Base-by-base conservation (phyloP, 345 rosid genomes). In the Salix caprea region DNA sequence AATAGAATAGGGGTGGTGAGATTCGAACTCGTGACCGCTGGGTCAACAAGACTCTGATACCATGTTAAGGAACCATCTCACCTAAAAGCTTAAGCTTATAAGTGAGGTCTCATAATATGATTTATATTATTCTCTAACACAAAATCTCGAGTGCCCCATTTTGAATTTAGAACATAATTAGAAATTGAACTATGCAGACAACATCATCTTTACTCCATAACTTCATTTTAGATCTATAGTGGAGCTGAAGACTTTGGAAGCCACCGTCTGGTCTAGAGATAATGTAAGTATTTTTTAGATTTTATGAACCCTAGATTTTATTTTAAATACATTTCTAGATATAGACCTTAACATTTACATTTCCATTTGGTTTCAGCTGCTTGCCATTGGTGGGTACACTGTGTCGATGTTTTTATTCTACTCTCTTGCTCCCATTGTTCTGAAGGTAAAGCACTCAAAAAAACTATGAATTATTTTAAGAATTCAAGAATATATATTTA, bases 201-300 rank as follows among this genome's bases (percentile, higher is more conserved):
- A 42, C 46, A 3, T 42, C 10, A 6, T 9, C 46, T 65, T 67
- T 60, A 44, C 72, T 79, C 86, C 79, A 32, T 84, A 74, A 84
- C 79, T 34, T 64, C 76, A 37, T 65, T 7, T 67, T 68, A 86
- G 94, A 86, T 88, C 91, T 3, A 79, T 88, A 32, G 28, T 86
- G 6, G 89, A 89, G 78, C 52, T 84, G 28, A 78, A 81, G 82
- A 81, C 64, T 66, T 42, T 85, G 73, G 85, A 84, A 82, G 88
- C 92, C 18, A 67, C 85, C 58, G 54, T 75, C 36, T 91, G 87
- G 89, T 83, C 88, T 39, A 44, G 83, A 60, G 81, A 89, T 62
- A 80, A 82, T 5, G 89, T 91, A 76, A 88, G 90, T 75, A 4
- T 9, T 28, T 13, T 36, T 0, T 34, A 30, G 32, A 30, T 30